Conservation (phyloP, 805 yeast species). For the Tetrapisispora nanseiensis region DNA sequence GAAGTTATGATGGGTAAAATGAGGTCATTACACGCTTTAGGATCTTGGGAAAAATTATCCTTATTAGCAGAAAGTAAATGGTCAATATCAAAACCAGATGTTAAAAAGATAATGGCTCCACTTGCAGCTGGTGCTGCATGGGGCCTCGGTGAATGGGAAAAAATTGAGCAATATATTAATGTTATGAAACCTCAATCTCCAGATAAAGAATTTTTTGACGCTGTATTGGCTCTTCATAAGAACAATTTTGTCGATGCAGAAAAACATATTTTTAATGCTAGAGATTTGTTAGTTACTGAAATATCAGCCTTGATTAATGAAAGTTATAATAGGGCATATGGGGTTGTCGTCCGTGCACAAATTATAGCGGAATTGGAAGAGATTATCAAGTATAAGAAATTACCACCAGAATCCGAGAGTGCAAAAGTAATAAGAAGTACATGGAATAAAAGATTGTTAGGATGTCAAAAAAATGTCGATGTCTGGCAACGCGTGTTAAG, state of each 20-base stretch:
- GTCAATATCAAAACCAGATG: slow-evolving; percentile 62
- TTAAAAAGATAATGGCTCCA: slow-evolving; percentile 81
- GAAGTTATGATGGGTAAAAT: slow-evolving; percentile 95
- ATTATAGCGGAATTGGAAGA: slow-evolving; percentile 96
- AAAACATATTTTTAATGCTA: slow-evolving; percentile 67
- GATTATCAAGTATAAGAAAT: slow-evolving; percentile 75
- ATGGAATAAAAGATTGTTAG: slow-evolving; percentile 86
- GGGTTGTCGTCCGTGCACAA: slow-evolving; percentile 92
- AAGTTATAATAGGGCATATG: slow-evolving; percentile 92
- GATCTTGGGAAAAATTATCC: slow-evolving; percentile 93
- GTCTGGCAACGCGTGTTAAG: slow-evolving; percentile 97
- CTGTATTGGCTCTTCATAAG: slow-evolving; percentile 76
- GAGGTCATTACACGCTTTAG: slow-evolving; percentile 97
- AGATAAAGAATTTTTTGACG: slow-evolving; percentile 89
- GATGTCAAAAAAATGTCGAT: slow-evolving; percentile 94
- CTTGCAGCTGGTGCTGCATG: slow-evolving; percentile 98
- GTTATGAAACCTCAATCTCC: slow-evolving; percentile 91
- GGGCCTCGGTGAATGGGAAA: slow-evolving; percentile 96
- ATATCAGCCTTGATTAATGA: slow-evolving; percentile 91
- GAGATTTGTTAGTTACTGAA: slow-evolving; percentile 86
- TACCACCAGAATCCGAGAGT: slow-evolving; percentile 76
- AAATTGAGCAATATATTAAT: slow-evolving; percentile 82
- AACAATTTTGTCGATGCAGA: slow-evolving; percentile 78
- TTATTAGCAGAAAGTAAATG: slow-evolving; percentile 81
- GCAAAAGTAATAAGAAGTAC: slow-evolving; percentile 74